Percentiles rank a stretch among this genome's conserved stretches.
phyloP scores from a whole-genome alignment of 1,284 basidiomycete species.

The Cryptococcus sp. region DNA sequence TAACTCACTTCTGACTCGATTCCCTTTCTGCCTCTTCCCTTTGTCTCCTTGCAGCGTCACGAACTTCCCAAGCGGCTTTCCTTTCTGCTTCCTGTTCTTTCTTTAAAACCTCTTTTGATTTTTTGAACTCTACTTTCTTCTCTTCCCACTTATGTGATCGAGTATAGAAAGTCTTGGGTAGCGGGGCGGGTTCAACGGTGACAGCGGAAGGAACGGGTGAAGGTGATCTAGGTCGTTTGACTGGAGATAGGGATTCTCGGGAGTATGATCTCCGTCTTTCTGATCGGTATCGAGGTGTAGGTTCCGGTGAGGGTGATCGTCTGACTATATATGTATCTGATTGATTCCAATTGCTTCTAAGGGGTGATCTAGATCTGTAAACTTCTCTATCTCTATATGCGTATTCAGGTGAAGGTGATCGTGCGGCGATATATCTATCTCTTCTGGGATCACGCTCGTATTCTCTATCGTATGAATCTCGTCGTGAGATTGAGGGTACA shows the following conservation, averaged over 20 bases:
- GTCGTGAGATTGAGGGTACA: neutral
- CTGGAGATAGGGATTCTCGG: neutral
- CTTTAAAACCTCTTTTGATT: neutral
- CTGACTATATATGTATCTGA: neutral
- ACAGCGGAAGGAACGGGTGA: neutral
- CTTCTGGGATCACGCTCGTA: neutral
- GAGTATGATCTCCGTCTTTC: neutral
- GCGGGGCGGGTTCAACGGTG: no score
- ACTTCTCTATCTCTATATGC: neutral
- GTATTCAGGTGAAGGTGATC: neutral
- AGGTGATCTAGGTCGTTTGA: neutral
- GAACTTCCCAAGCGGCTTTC: neutral
- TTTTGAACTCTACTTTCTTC: neutral
- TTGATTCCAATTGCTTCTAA: neutral
- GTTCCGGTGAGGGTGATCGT: neutral
- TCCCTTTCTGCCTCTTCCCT: no score
- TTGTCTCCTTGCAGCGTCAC: no score
- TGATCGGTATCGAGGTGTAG: neutral
- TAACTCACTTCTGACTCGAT: no score
- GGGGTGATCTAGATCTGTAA: neutral
- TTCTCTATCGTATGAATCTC: neutral
- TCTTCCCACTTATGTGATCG: neutral
- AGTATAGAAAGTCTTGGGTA: no score
- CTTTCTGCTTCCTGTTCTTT: neutral
- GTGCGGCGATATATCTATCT: neutral